Percentiles rank a stretch among this genome's conserved stretches.
Evolutionary conservation across 371 early-diverging fungal species (phyloP).

Genomic region (Mortierella sp.): DNA sequence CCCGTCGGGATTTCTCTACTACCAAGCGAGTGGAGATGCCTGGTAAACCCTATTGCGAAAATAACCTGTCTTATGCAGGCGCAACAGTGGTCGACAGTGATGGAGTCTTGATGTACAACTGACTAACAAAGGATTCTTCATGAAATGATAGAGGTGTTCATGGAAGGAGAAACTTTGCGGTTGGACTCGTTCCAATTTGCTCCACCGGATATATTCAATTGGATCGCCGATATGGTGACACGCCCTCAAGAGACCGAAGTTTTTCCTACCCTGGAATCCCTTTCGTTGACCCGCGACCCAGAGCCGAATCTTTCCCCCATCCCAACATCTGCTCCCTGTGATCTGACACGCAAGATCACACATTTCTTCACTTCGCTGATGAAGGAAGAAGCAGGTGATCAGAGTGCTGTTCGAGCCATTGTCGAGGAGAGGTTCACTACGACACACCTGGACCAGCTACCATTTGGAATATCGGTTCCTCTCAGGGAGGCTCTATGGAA

Average conservation of each 20-base stretch:
- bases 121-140: background rate
- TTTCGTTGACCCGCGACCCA: conserved; percentile 24
- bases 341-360: conserved; percentile 27
- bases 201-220: conserved; percentile 51
- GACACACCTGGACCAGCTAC: conserved; percentile 37
- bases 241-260: conserved; percentile 12
- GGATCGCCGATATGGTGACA: conserved; percentile 41
- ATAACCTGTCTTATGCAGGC: background rate
- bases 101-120: background rate
- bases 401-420: conserved; percentile 58
- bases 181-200: conserved; percentile 20
- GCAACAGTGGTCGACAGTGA: background rate
- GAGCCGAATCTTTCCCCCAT: conserved; percentile 6
- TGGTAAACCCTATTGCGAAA: conserved; percentile 12
- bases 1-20: conserved; percentile 32
- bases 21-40: conserved; percentile 21
- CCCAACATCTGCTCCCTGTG: conserved; percentile 13
- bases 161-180: conserved; percentile 19
- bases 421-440: conserved; percentile 45
- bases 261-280: conserved; percentile 27
- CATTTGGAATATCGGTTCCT: conserved; percentile 31
- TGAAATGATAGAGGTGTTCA: conserved; percentile 31
- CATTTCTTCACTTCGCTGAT: conserved; percentile 32
- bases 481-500: conserved; percentile 47
- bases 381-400: conserved; percentile 22